phyloP scores from a whole-genome alignment of 805 yeast genomes.

The Schwanniomyces vanrijiae region DNA sequence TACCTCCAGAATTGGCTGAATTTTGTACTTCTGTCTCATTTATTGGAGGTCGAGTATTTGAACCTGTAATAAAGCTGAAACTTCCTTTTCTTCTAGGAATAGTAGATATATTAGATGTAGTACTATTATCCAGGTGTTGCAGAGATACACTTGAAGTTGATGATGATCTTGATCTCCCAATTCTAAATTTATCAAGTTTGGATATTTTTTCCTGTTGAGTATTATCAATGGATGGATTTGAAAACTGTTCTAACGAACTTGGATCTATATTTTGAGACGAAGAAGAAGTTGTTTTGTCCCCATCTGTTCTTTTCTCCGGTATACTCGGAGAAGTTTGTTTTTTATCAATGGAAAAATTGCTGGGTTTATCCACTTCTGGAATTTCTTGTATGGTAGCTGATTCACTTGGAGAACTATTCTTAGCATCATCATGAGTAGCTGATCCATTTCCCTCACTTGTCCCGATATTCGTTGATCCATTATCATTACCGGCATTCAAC shows the following conservation, averaged over 20 bases:
- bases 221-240: background rate
- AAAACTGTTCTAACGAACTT: background rate
- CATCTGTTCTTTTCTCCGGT: background rate
- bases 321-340: background rate
- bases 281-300: background rate
- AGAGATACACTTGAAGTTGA: conserved; percentile 12
- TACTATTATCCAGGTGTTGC: conserved; percentile 5
- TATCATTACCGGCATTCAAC: background rate
- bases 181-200: conserved; percentile 21
- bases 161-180: conserved; percentile 28
- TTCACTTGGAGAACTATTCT: background rate
- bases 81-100: conserved; percentile 12
- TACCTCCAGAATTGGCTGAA: conserved; percentile 16
- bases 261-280: background rate
- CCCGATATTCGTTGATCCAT: background rate
- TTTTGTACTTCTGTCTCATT: conserved; percentile 11
- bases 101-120: conserved; percentile 4
- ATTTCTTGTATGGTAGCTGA: background rate
- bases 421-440: background rate
- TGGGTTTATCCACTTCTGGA: background rate
- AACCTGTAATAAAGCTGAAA: conserved; percentile 7
- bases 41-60: background rate
- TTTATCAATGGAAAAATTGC: background rate
- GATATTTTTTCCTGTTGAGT: conserved; percentile 10
- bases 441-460: background rate